Conservation (phyloP, 2,329 filamentous ascomycete species). For the Alternaria viburni region DNA sequence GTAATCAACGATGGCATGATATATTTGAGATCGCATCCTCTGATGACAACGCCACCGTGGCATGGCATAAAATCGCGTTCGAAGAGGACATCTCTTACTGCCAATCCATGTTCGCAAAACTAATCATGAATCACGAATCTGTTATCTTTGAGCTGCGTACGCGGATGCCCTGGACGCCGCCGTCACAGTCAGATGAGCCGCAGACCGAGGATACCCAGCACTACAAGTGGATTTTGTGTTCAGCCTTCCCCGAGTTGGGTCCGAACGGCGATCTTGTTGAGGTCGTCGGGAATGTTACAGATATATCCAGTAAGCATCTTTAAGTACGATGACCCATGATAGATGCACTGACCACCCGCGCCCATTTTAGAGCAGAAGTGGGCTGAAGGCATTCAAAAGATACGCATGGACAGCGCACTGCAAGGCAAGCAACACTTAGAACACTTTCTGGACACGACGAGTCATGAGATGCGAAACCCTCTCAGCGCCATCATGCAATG, state of each 20-base stretch:
- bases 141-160: conserved; percentile 49
- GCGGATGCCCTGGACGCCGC: conserved; percentile 44
- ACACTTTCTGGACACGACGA: conserved; percentile 45
- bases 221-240: conserved; percentile 40
- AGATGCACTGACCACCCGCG: neutral
- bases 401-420: conserved; percentile 36
- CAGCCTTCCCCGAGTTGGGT: conserved; percentile 35
- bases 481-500: conserved; percentile 52
- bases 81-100: conserved; percentile 46
- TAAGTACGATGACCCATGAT: neutral
- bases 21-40: conserved; percentile 34
- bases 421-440: conserved; percentile 44
- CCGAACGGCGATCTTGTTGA: conserved; percentile 31
- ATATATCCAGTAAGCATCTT: conserved; percentile 33
- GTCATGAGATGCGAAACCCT: conserved; percentile 54
- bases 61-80: conserved; percentile 32
- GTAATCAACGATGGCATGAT: conserved; percentile 50
- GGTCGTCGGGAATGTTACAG: conserved; percentile 46
- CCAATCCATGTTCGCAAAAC: conserved; percentile 35
- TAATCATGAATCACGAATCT: conserved; percentile 39
- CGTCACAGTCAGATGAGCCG: conserved; percentile 17
- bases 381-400: conserved; percentile 43
- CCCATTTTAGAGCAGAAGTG: conserved; percentile 37
- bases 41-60: conserved; percentile 20
- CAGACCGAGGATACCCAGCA: conserved; percentile 20